Conservation (phyloP, 192 early-diverging fungal species). For the Coemansia sp. region DNA sequence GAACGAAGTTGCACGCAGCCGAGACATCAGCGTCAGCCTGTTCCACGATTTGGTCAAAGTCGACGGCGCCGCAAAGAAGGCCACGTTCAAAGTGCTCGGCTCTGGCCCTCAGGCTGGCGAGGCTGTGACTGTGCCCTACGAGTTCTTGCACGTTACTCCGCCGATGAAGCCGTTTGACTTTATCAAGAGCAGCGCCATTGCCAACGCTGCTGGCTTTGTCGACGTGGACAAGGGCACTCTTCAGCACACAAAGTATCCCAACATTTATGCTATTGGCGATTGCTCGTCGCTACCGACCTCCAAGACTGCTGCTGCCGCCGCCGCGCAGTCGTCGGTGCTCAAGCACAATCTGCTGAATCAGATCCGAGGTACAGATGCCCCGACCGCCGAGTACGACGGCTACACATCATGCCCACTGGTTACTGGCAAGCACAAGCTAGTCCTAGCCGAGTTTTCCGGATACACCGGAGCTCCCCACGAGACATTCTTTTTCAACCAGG, state of each 20-base stretch:
- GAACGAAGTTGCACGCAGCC: constrained; percentile 66
- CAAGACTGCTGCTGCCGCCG: constrained; percentile 90
- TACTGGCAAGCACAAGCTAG: constrained; percentile 77
- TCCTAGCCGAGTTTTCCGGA: constrained; percentile 87
- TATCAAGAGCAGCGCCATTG: constrained; percentile 68
- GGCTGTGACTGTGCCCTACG: constrained; percentile 67
- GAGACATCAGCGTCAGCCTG: constrained; percentile 71
- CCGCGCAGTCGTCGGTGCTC: constrained; percentile 75
- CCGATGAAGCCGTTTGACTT: constrained; percentile 82
- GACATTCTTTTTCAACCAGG: constrained; percentile 86
- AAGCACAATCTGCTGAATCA: constrained; percentile 73
- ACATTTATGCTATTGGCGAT: constrained; percentile 84
- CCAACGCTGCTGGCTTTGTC: constrained; percentile 81
- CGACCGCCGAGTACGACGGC: constrained; percentile 71
- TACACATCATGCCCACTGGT: constrained; percentile 87
- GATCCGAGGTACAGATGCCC: constrained; percentile 57
- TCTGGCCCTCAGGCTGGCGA: constrained; percentile 54
- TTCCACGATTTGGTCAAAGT: constrained; percentile 74
- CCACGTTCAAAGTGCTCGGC: constrained; percentile 67
- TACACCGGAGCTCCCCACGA: constrained; percentile 73
- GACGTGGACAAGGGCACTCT: constrained; percentile 80
- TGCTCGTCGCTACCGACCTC: constrained; percentile 85
- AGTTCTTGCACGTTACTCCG: constrained; percentile 86
- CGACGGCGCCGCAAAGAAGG: constrained; percentile 63
- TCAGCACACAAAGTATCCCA: constrained; percentile 77